Percentiles rank a stretch among this genome's conserved stretches.
phyloP scores from a whole-genome alignment of 164 flowering plant species.

The Vitis vinifera region DNA sequence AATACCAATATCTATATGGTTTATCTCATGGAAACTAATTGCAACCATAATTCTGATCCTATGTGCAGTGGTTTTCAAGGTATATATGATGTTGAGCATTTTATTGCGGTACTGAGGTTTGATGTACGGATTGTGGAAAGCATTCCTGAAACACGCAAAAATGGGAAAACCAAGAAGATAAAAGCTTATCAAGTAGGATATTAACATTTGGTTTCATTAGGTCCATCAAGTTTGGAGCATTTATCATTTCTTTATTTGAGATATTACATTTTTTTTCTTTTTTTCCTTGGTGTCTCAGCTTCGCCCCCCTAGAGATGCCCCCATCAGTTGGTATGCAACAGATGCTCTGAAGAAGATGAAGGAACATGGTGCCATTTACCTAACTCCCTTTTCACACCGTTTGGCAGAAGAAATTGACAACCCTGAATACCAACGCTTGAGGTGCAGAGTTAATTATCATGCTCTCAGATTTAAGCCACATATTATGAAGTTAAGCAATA shows the following conservation, averaged over 20 bases:
- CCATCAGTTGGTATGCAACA: constrained; percentile 82
- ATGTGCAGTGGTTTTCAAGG: constrained; percentile 85
- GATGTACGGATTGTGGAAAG: constrained; percentile 84
- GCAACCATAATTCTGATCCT: neutral
- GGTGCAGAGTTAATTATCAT: constrained; percentile 97
- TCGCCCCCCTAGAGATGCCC: constrained; percentile 96
- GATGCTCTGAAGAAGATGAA: constrained; percentile 83
- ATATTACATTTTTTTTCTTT: neutral
- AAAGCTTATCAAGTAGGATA: constrained; percentile 75
- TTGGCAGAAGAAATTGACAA: constrained; percentile 94
- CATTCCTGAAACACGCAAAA: constrained; percentile 71
- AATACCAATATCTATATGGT: too few relatives aligned
- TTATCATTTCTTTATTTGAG: neutral
- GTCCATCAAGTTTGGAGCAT: too few relatives aligned
- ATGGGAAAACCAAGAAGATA: constrained; percentile 82
- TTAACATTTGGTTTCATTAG: constrained; percentile 1
- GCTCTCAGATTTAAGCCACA: constrained; percentile 89
- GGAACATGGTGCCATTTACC: constrained; percentile 92
- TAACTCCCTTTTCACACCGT: constrained; percentile 97
- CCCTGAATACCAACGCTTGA: constrained; percentile 90
- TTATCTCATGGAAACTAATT: neutral
- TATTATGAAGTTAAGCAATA: constrained; percentile 78
- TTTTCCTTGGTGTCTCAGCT: constrained; percentile 38
- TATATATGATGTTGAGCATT: constrained; percentile 93
- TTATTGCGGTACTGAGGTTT: constrained; percentile 67